Evolutionary conservation across 176 grass and related monocot genomes (phyloP).

Genomic region (Paspalum notatum): DNA sequence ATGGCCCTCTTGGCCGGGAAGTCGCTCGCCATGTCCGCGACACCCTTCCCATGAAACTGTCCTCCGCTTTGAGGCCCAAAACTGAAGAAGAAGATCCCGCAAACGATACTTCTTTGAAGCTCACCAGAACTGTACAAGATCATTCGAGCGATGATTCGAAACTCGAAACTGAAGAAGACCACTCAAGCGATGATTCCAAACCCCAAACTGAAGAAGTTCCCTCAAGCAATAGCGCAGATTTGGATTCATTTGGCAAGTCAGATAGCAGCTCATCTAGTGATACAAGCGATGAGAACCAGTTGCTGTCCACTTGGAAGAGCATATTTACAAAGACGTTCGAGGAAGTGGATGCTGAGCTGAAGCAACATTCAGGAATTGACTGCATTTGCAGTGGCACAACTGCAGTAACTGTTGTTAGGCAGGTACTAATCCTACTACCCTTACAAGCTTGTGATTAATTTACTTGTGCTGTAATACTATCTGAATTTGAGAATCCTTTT

Average conservation of each 20-base stretch:
- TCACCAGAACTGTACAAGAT: background rate
- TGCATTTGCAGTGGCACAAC: constrained; percentile 88
- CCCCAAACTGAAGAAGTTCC: background rate
- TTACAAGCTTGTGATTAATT: background rate
- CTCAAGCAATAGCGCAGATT: constrained; percentile 11
- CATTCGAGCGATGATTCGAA: too few relatives aligned
- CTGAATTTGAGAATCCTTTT: too few relatives aligned
- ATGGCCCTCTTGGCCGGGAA: constrained; percentile 68
- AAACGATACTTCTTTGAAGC: background rate
- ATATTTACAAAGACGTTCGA: constrained; percentile 62
- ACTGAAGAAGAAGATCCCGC: constrained; percentile 18
- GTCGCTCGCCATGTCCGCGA: constrained; percentile 70
- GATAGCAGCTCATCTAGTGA: constrained; percentile 26
- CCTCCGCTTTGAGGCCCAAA: constrained; percentile 24
- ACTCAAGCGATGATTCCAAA: too few relatives aligned
- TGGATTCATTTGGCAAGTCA: constrained; percentile 42
- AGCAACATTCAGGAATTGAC: constrained; percentile 56
- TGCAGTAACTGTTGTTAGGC: constrained; percentile 63
- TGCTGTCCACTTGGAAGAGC: constrained; percentile 57
- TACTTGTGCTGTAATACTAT: too few relatives aligned
- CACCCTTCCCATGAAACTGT: constrained; percentile 61
- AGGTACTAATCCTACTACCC: constrained; percentile 47
- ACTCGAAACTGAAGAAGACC: too few relatives aligned
- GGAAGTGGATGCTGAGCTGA: constrained; percentile 72
- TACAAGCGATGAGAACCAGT: constrained; percentile 16